Evolutionary conservation across 495 filamentous ascomycete species (phyloP).

Genomic region (Neurospora tetrasperma): DNA sequence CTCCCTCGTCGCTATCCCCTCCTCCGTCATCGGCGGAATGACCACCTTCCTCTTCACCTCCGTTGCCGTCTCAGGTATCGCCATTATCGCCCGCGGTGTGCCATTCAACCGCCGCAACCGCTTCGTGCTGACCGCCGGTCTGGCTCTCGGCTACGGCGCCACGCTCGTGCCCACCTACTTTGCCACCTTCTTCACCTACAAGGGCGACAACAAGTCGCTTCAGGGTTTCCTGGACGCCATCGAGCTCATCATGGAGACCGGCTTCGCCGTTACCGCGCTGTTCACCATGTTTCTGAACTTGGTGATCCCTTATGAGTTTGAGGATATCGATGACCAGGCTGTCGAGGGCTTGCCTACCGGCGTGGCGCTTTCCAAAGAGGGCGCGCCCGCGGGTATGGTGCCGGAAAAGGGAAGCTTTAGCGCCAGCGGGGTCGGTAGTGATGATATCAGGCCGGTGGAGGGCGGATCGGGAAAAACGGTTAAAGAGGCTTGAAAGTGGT

Average conservation of each 20-base stretch:
- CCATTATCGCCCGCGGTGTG: slow-evolving; percentile 64
- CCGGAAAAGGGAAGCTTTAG: background rate
- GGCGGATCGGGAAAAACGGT: background rate
- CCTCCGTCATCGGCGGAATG: slow-evolving; percentile 79
- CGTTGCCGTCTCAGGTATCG: slow-evolving; percentile 76
- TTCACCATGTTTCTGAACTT: slow-evolving; percentile 65
- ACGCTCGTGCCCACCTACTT: slow-evolving; percentile 77
- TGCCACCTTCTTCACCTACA: slow-evolving; percentile 60
- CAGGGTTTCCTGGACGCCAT: slow-evolving; percentile 78
- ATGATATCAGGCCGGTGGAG: background rate
- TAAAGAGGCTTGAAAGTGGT: background rate
- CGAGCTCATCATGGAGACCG: slow-evolving; percentile 69
- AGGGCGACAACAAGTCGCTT: slow-evolving; percentile 57
- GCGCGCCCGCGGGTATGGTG: background rate
- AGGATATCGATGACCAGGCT: slow-evolving; percentile 24
- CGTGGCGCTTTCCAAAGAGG: background rate
- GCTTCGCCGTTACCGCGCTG: slow-evolving; percentile 63
- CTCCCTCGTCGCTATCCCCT: slow-evolving; percentile 70
- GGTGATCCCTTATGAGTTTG: slow-evolving; percentile 60
- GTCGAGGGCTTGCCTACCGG: background rate
- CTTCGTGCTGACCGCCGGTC: slow-evolving; percentile 73
- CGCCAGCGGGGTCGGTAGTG: background rate
- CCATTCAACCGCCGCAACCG: slow-evolving; percentile 78
- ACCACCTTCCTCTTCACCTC: slow-evolving; percentile 83
- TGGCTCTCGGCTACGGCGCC: slow-evolving; percentile 70